A percentile compares a stretch with the other conserved stretches of the same genome.
These are phyloP conservation scores for Penicillium aurantiogriseum DNA, from an alignment of 2,329 filamentous ascomycete species.

Conservation along the genomic window DNA sequence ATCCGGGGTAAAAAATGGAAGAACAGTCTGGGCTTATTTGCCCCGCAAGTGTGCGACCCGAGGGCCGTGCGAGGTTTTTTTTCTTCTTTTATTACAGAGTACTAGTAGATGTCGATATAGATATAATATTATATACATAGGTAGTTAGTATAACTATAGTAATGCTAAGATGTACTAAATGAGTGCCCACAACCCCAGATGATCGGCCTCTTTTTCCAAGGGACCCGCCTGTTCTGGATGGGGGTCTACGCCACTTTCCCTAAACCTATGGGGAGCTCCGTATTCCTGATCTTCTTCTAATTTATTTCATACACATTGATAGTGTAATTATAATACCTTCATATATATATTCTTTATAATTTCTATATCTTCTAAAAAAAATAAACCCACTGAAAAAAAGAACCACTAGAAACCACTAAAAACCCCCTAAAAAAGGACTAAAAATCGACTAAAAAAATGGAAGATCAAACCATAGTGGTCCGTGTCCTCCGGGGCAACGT, in stretches of 20 bases:
- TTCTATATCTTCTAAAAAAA: neutral
- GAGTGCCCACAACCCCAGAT: constrained; percentile 8
- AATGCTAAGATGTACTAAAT: neutral
- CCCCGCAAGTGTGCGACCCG: constrained; percentile 18
- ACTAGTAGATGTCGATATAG: too few species aligned
- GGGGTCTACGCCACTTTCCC: neutral
- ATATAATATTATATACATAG: neutral
- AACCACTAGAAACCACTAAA: neutral
- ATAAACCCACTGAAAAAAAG: neutral
- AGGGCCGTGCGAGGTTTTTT: constrained; percentile 15
- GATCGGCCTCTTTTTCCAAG: constrained; percentile 15
- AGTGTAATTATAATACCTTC: too few species aligned
- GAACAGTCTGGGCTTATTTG: constrained; percentile 1
- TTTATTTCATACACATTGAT: neutral
- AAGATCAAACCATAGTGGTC: constrained; percentile 17
- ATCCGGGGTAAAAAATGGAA: constrained; percentile 10
- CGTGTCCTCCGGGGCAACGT: constrained; percentile 28
- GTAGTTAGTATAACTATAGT: neutral
- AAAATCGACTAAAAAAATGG: neutral
- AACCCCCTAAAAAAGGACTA: neutral
- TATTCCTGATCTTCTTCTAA: neutral
- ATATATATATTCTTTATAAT: neutral
- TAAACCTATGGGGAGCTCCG: neutral
- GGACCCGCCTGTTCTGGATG: constrained; percentile 12
- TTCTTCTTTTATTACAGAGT: neutral